A percentile compares a stretch with the other conserved stretches of the same genome.
Evolutionary conservation across 805 yeast genomes (phyloP).

Genomic region (Candida glaebosa): DNA sequence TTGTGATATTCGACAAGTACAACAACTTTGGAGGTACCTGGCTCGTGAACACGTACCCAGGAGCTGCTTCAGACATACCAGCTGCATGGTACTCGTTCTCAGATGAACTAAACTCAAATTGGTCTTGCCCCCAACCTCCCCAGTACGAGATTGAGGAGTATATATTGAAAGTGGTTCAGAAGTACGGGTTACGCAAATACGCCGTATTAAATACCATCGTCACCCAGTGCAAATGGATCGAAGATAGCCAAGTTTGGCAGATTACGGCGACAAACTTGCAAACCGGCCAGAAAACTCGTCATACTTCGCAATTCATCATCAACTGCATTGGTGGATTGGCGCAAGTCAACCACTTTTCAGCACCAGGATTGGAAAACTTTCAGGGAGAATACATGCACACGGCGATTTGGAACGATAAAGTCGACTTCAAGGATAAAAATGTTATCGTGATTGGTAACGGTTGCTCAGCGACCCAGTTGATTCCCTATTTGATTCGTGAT

Average conservation of each 20-base stretch:
- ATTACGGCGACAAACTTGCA: neutral
- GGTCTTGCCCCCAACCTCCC: constrained; percentile 7
- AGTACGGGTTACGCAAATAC: constrained; percentile 5
- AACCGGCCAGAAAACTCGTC: constrained; percentile 1
- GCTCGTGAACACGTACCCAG: constrained; percentile 10
- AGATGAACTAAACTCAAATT: constrained; percentile 4
- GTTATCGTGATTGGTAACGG: constrained; percentile 9
- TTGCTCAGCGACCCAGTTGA: constrained; percentile 7
- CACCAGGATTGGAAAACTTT: constrained; percentile 7
- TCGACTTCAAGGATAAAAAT: constrained; percentile 5
- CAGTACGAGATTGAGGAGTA: constrained; percentile 8
- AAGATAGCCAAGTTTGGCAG: constrained; percentile 2
- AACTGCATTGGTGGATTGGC: constrained; percentile 5
- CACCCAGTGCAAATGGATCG: constrained; percentile 3
- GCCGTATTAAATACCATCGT: constrained; percentile 4
- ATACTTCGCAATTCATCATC: constrained; percentile 3
- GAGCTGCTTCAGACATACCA: constrained; percentile 9
- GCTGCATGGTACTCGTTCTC: constrained; percentile 6
- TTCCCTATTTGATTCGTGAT: constrained; percentile 4
- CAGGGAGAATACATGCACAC: constrained; percentile 7
- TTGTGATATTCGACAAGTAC: constrained; percentile 7
- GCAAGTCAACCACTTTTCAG: constrained; percentile 2
- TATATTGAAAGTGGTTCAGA: constrained; percentile 6
- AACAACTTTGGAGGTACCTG: constrained; percentile 9
- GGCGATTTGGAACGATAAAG: constrained; percentile 6